These are phyloP conservation scores for Hypoxylon sp. DNA, from an alignment of 2,329 filamentous ascomycete species.

Conservation along the genomic window DNA sequence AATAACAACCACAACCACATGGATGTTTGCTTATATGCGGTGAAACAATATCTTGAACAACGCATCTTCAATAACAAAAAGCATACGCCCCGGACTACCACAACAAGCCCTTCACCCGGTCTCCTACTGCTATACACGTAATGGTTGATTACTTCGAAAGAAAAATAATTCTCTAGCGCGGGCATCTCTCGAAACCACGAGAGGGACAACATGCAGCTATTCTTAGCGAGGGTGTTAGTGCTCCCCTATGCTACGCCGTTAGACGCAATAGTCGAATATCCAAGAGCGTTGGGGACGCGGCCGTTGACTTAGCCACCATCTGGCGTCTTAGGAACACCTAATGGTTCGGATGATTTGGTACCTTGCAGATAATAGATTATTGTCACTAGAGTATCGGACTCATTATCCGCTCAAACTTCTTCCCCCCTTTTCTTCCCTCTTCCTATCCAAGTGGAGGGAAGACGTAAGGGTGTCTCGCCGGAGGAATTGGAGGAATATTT, in stretches of 20 bases:
- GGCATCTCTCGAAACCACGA: constrained; percentile 16
- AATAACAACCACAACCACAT: constrained; percentile 22
- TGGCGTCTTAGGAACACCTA: constrained; percentile 14
- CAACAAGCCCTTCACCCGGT: constrained; percentile 1
- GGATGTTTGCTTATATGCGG: constrained; percentile 26
- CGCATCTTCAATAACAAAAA: constrained; percentile 23
- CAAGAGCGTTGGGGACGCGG: constrained; percentile 17
- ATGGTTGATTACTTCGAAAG: constrained; percentile 14
- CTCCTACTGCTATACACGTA: constrained; percentile 21
- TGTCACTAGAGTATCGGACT: too few species aligned
- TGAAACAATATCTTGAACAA: constrained; percentile 37
- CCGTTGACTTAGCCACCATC: constrained; percentile 22
- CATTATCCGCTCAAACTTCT: neutral
- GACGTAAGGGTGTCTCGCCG: constrained; percentile 18
- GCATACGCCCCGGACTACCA: constrained; percentile 9
- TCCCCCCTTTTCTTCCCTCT: constrained; percentile 8
- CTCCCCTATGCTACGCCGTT: constrained; percentile 22
- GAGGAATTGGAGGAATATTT: constrained; percentile 36
- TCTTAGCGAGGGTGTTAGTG: constrained; percentile 27
- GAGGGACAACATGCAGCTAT: constrained; percentile 23
- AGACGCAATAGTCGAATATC: constrained; percentile 16
- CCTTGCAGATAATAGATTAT: constrained; percentile 28
- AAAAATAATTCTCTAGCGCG: constrained; percentile 23
- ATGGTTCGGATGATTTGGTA: constrained; percentile 29
- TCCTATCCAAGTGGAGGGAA: constrained; percentile 21